Base-by-base conservation (phyloP, 2,329 filamentous ascomycete genomes). In the Colletotrichum salicis region DNA sequence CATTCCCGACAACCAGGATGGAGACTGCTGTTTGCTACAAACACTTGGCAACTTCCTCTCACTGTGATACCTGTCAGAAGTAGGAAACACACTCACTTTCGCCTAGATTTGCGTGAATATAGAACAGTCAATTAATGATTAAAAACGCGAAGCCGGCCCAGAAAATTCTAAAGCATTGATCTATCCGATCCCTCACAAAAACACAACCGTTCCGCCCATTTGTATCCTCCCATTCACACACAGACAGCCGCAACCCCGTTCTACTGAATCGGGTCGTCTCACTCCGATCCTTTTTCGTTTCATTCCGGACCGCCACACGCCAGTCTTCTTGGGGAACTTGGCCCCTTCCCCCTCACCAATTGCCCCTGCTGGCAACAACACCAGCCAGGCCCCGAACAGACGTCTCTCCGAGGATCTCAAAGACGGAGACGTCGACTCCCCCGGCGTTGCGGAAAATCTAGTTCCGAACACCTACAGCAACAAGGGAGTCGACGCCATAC, bases 401-500 rank as follows among this genome's bases (percentile, higher is more conserved):
- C 37, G 55, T 67, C 37, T 72, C 70, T n/a, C 70, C 67, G 3
- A 72, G 67, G 33, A 72, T 67, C 66, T 72, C 70, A 15, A 72
- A 72, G 27, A 71, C 67, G 48, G 70, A 72, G 19, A 65, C 61
- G 7, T 72, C 70, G 67, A 72, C 67, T 48, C 70, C 70, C 70
- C 55, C 65, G 41, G 67, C 67, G 41, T 72, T 72, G 37, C 70
- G 66, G 67, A 72, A 72, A 35, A 72, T 67, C 70, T 71, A 72
- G 33, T 71, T 72, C 61, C 70, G 61, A 5, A 72, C 67, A 37
- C 70, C 67, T n/a, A 88, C 84, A 1, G 86, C 86, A 5, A 87
- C 84, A 8, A 89, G 80, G 0, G 85, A 87, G 77, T 89, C 87
- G 7, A 88, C 84, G 0, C 86, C 87, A 70, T 88, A 88, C 4